Conservation (phyloP, 2,329 filamentous ascomycete genomes). For the Apiospora arundinis region DNA sequence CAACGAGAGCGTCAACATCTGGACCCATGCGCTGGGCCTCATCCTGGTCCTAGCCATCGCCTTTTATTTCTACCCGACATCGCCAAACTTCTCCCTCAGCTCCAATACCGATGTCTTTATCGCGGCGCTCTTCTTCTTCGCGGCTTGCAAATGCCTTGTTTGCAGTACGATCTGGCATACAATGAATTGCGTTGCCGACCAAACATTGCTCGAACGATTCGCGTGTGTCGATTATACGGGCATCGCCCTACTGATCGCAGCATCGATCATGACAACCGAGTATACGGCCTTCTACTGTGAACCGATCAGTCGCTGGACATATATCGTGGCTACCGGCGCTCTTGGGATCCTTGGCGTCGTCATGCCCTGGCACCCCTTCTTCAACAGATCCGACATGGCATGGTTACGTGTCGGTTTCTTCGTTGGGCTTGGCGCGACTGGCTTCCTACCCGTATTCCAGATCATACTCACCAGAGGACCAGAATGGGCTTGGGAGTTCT, state of each 20-base stretch:
- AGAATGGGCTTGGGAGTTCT: constrained; percentile 87
- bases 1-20: constrained; percentile 97
- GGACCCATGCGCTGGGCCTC: constrained; percentile 93
- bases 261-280: constrained; percentile 97
- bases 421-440: constrained; percentile 83
- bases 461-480: constrained; percentile 78
- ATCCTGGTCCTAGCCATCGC: constrained; percentile 85
- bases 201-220: constrained; percentile 89
- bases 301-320: constrained; percentile 81
- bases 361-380: constrained; percentile 93
- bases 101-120: constrained; percentile 90
- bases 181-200: constrained; percentile 95
- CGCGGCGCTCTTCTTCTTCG: constrained; percentile 93
- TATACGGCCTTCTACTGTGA: constrained; percentile 99
- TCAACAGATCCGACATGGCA: constrained; percentile 91
- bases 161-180: constrained; percentile 99
- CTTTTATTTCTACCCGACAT: constrained; percentile 94
- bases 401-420: constrained; percentile 95
- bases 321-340: constrained; percentile 80
- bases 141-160: constrained; percentile 90
- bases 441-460: constrained; percentile 87
- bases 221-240: constrained; percentile 98
- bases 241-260: constrained; percentile 92
- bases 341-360: constrained; percentile 89
- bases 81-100: constrained; percentile 83